Evolutionary conservation across 768 basidiomycete genomes (phyloP).

Genomic region (Amanita jacksonii): DNA sequence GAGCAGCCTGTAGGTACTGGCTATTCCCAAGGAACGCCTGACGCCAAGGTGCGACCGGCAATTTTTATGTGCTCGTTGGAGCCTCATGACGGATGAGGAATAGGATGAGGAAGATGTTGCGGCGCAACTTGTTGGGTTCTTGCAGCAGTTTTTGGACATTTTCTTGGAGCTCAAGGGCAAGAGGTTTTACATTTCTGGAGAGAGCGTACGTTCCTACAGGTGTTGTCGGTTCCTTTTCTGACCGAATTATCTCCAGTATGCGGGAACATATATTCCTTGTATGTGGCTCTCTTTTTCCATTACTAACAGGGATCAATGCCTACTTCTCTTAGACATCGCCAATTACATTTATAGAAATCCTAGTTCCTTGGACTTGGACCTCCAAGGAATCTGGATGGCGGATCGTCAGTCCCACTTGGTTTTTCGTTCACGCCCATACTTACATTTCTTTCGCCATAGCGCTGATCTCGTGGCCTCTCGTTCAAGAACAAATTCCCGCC

Average conservation of each 20-base stretch:
- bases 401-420: conserved; percentile 43
- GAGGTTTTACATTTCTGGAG: conserved; percentile 61
- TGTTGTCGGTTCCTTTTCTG: neutral
- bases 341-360: conserved; percentile 63
- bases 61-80: neutral
- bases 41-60: conserved; percentile 42
- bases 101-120: conserved; percentile 43
- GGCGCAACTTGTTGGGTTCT: conserved; percentile 44
- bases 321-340: conserved; percentile 48
- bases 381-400: conserved; percentile 65
- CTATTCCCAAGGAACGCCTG: conserved; percentile 61
- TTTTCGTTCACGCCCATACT: neutral
- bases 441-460: conserved; percentile 28
- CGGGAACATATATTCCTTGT: conserved; percentile 53
- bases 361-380: conserved; percentile 37
- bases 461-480: conserved; percentile 49
- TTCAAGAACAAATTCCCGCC: conserved; percentile 62
- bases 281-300: conserved; percentile 16
- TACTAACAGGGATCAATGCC: conserved; percentile 3
- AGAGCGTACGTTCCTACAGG: conserved; percentile 64
- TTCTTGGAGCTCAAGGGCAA: conserved; percentile 67
- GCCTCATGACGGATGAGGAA: neutral
- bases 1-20: conserved; percentile 80
- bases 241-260: conserved; percentile 38
- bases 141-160: conserved; percentile 68